These are phyloP conservation scores for Forsythia viridissima DNA, from an alignment of 257 asterid genomes.

Conservation along the genomic window DNA sequence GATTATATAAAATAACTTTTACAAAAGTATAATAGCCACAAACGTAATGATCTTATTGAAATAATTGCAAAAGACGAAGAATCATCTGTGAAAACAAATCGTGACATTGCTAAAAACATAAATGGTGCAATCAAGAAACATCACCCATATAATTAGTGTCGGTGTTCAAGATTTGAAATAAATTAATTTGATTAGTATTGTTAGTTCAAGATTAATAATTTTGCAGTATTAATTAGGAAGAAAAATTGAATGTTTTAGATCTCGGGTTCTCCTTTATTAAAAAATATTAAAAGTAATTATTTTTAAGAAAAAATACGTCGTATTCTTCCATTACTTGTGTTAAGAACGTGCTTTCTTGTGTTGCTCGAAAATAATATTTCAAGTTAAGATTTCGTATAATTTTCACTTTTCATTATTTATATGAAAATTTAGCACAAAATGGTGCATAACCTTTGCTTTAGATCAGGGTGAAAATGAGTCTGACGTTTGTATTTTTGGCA, in stretches of 20 bases:
- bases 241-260: background rate
- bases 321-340: too few relatives aligned
- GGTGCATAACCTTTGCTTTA: too few relatives aligned
- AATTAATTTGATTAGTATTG: slow-evolving; percentile 27
- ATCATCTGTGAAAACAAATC: slow-evolving; percentile 27
- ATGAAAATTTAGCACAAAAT: too few relatives aligned
- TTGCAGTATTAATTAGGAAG: background rate
- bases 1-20: background rate
- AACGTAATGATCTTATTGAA: slow-evolving; percentile 24
- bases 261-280: background rate
- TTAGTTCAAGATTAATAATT: slow-evolving; percentile 32
- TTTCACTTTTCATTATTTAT: too few relatives aligned
- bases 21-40: slow-evolving; percentile 9
- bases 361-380: too few relatives aligned
- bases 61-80: slow-evolving; percentile 21
- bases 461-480: too few relatives aligned
- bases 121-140: slow-evolving; percentile 25
- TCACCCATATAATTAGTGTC: slow-evolving; percentile 33
- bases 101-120: slow-evolving; percentile 15
- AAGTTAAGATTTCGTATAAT: too few relatives aligned
- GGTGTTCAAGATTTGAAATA: slow-evolving; percentile 28
- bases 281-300: too few relatives aligned
- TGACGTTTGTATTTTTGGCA: too few relatives aligned
- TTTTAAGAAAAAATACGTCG: too few relatives aligned
- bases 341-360: too few relatives aligned